A percentile compares a stretch with the other conserved stretches of the same genome.
These are phyloP conservation scores for Reutealis trisperma DNA, from an alignment of 345 rosid species.

Conservation along the genomic window DNA sequence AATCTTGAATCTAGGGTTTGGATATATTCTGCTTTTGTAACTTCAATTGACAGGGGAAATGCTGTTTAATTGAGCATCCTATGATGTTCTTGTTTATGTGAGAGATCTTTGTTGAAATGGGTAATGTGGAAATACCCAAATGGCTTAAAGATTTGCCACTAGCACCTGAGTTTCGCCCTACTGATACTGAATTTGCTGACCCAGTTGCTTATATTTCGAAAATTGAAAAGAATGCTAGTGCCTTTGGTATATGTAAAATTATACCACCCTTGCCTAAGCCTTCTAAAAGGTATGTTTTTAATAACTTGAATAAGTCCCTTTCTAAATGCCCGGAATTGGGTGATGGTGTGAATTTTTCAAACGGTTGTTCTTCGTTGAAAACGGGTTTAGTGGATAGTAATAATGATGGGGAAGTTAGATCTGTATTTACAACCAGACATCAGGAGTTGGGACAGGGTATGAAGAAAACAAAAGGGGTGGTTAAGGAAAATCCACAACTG, in stretches of 20 bases:
- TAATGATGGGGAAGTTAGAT: constrained; percentile 55
- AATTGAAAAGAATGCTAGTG: constrained; percentile 93
- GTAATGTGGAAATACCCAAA: constrained; percentile 79
- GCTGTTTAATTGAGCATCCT: constrained; percentile 17
- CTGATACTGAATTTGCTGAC: constrained; percentile 98
- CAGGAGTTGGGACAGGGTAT: constrained; percentile 85
- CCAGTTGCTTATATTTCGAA: constrained; percentile 96
- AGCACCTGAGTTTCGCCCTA: constrained; percentile 92
- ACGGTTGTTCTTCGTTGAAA: constrained; percentile 28
- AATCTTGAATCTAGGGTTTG: constrained; percentile 50
- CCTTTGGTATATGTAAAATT: constrained; percentile 94
- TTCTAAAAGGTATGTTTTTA: constrained; percentile 73
- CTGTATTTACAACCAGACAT: constrained; percentile 92
- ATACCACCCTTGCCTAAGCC: constrained; percentile 96
- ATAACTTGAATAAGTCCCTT: constrained; percentile 81
- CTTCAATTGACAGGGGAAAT: constrained; percentile 1
- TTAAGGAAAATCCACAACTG: constrained; percentile 36
- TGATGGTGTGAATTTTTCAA: constrained; percentile 40
- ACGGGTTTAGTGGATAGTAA: constrained; percentile 27
- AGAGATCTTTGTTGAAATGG: constrained; percentile 46
- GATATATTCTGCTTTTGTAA: not conserved
- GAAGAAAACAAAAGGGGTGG: constrained; percentile 56
- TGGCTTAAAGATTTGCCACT: constrained; percentile 87
- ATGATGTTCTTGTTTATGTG: constrained; percentile 17
- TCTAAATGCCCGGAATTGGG: constrained; percentile 74